Base-by-base conservation (phyloP, 2,329 filamentous ascomycete species). In the Penicillium sp. region DNA sequence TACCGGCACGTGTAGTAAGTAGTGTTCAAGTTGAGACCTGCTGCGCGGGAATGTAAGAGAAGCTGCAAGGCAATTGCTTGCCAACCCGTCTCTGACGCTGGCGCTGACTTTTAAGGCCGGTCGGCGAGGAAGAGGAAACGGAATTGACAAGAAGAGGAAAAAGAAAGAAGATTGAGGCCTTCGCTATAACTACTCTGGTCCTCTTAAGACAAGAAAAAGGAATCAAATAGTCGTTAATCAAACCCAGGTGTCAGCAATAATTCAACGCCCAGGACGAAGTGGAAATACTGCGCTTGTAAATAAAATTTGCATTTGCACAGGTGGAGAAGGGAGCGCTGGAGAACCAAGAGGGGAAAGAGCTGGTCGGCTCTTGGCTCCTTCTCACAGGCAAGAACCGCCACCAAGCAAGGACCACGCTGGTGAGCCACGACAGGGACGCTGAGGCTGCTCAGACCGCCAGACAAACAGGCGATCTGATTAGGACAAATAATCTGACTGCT, bases 1-100 rank as follows among this genome's bases (percentile, higher is more conserved):
- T 66, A 68, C 65, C 65, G 48, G 61, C 67, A 69, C 67, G 67
- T 69, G 67, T 26, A 26, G 67, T 66, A 29, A 26, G 67, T 66
- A 29, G 7, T 56, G 59, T 60, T 63, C 49, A 58, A 54, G 55
- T 61, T 61, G 62, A 66, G 58, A 65, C 61, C 63, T 65, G 64
- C 62, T 64, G 67, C 64, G 62, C 60, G 56, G 59, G 65, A 66
- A 64, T 60, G 64, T 64, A 63, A 64, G 59, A 66, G 62, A 62
- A 60, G 58, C 66, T 68, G 67, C 67, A 69, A 69, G 66, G 66
- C 64, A 67, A 64, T 62, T 61, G 51, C 54, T 60, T 55, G 64
- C 52, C 47, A 63, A 53, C 64, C 61, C 66, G 66, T 65, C 56
- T 64, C 61, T 64, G 56, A 58, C 55, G 61, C 56, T 60, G 41